Base-by-base conservation (phyloP, 192 early-diverging fungal genomes). In the Thamnidium elegans region DNA sequence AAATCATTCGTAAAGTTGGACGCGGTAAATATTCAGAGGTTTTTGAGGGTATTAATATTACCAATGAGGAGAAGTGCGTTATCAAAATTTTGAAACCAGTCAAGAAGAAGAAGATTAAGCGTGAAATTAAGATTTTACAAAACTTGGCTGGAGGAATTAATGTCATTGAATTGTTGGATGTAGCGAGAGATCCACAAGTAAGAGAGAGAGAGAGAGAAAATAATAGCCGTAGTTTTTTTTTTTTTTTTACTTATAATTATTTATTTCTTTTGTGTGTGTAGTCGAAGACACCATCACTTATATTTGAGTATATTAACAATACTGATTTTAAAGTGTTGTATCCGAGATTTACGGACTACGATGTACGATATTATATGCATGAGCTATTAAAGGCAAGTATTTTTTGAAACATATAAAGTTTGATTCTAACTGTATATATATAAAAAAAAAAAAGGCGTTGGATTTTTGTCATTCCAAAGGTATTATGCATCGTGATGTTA, bases 101-200 rank as follows among this genome's bases (percentile, higher is more conserved):
- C 71, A 99, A 99, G 84, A 99, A 99, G 87, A 97, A 97, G 90
- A 99, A 99, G 86, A 99, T 99, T 74, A 98, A 97, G 86, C 85
- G 97, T 48, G 97, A 99, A 78, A 96, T 99, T 76, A 97, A 97
- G 76, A 99, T 99, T 59, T 84, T 99, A 65, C 95, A 97, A 76
- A 99, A 97, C 73, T 81, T 99, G 44, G 87, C 89, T 34, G 97
- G 97, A 26, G 97, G 97, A 5, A 87, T 89, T 21, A 99, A 99
- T 74, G 86, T 99, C 42, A 85, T 99, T 68, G 85, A 86, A 62
- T 83, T 99, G 48, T 84, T 90, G 58, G 95, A 99, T 73, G 87
- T 99, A 60, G 97, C 97, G 32, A 78, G 95, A 62, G 97, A 99
- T 72, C 97, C 94, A 31, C 88, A 88, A 80, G 89, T 91, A 78